Evolutionary conservation across 1,284 basidiomycete genomes (phyloP), one percentile per base, ranked within the genome.

Genomic region (Pholiota adiposa): DNA sequence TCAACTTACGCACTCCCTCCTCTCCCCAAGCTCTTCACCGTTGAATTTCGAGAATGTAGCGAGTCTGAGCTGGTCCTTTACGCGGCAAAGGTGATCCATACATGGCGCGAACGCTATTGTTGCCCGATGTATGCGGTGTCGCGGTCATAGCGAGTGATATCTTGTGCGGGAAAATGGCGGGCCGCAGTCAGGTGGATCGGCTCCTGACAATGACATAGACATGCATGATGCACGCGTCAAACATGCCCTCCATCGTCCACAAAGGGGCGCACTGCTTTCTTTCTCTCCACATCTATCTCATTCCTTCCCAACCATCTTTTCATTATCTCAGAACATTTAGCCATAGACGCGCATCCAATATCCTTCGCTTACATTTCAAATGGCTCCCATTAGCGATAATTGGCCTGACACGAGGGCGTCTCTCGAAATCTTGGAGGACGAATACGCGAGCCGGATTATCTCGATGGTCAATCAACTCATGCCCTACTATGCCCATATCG

Each of bases 371-470:
- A 40, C 40, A 52, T 50, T 50, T 21, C 51, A 57, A 33, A 69
- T 69, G 68, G 14, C 64, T 56, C 71, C 68, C 59, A 74, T 77
- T 63, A 76, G 74, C 65, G 67, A 73, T 64, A 68, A 69, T 51
- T 77, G 75, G 75, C 73, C 75, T 49, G 69, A 73, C 57, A 68
- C 74, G 46, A 61, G 67, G 36, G 69, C 71, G 9, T 75, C 74
- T 43, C 69, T 77, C 46, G 65, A 69, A 34, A 65, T 70, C 34
- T 69, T 76, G 64, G 72, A 75, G 44, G 62, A 68, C 41, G 74
- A 73, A 48, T 73, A 70, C 53, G 70, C 70, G 21, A 65, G 69
- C 54, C 67, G 75, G 54, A 70, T 77, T 50, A 72, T 66, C 25
- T 72, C 72, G n/a, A 70, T 74, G 67, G 73, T 75, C 33, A 59